Evolutionary conservation across 192 early-diverging fungal genomes (phyloP), one percentile per base, ranked within the genome.

Genomic region (Gonapodya sp.): DNA sequence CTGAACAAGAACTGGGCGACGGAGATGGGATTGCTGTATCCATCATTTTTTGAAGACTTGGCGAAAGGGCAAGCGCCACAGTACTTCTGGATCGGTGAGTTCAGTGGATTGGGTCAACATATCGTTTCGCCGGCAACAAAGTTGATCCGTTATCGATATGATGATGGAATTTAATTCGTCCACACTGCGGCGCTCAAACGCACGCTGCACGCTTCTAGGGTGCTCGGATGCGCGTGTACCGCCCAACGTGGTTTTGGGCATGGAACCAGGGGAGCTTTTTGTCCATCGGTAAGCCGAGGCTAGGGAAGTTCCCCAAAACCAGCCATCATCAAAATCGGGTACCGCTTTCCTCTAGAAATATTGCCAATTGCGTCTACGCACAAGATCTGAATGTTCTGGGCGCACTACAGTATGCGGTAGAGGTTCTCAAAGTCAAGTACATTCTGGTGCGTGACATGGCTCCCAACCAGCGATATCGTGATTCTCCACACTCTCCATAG

Each of bases 141-240:
- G n/a, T n/a, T n/a, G n/a, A n/a, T n/a, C n/a, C n/a, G n/a, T n/a
- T n/a, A n/a, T n/a, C n/a, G n/a, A n/a, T n/a, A n/a, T n/a, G n/a
- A n/a, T n/a, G n/a, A n/a, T n/a, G n/a, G n/a, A n/a, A n/a, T n/a
- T n/a, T n/a, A n/a, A n/a, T n/a, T n/a, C n/a, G n/a, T n/a, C n/a
- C n/a, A n/a, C n/a, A n/a, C n/a, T n/a, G n/a, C n/a, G n/a, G n/a
- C n/a, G n/a, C n/a, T n/a, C 46, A 64, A 64, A 64, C 46, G 46
- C 46, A 64, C n/a, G 31, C 1, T 74, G 18, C 73, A 34, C 1
- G 72, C 79, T 35, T 36, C 36, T 79, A 92, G 95, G 94, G 0
- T 98, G 97, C 87, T 91, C 94, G 16, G 97, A 98, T 84, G 95
- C 96, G 33, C 93, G 97, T 80, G 94, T 97, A 33, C 93, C 95